Conservation (phyloP, 129 eudicot genomes). For the Chrysanthemum makinoi region DNA sequence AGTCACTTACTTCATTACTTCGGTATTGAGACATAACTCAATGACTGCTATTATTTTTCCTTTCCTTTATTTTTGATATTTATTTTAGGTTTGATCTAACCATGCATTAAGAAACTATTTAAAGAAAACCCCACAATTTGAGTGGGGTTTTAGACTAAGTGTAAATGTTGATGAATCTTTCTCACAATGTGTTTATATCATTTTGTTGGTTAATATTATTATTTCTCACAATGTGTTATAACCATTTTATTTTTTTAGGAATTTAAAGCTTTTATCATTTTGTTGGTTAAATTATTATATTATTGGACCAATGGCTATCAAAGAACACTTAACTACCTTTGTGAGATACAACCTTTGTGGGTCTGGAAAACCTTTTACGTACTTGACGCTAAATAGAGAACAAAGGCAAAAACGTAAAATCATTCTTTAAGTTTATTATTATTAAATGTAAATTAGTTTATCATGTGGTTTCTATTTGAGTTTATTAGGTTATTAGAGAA, state of each 20-base stretch:
- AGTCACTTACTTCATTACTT: slow-evolving; percentile 54
- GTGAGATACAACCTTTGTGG: too few relatives aligned
- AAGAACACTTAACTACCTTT: too few relatives aligned
- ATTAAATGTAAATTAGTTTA: too few relatives aligned
- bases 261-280: too few relatives aligned
- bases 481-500: too few relatives aligned
- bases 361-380: neutral
- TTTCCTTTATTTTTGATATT: neutral
- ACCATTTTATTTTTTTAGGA: too few relatives aligned
- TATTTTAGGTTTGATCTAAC: slow-evolving; percentile 24
- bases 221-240: too few relatives aligned
- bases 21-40: slow-evolving; percentile 26
- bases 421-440: too few relatives aligned
- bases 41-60: neutral
- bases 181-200: slow-evolving; percentile 2
- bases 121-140: slow-evolving; percentile 20
- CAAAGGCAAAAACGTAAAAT: neutral
- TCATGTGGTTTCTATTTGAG: too few relatives aligned
- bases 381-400: neutral
- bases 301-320: too few relatives aligned
- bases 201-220: neutral
- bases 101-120: slow-evolving; percentile 18
- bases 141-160: slow-evolving; percentile 23
- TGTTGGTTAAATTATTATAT: too few relatives aligned
- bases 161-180: slow-evolving; percentile 24